Evolutionary conservation across 108 stramenopile genomes (phyloP), one percentile per base, ranked within the genome.

Genomic region (Nitzschia sp.): DNA sequence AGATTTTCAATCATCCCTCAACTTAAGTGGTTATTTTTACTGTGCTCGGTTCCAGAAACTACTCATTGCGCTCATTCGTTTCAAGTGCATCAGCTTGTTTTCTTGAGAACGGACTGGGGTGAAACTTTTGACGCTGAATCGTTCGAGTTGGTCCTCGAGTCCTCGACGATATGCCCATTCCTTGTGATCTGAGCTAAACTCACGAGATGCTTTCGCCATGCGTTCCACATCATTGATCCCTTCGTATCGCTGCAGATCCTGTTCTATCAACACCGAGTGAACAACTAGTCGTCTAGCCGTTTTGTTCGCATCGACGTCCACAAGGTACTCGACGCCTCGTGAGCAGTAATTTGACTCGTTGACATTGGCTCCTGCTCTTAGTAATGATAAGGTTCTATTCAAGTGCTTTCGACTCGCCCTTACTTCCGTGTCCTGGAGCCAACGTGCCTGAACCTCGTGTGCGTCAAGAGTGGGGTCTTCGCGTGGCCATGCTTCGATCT

Each of bases 61-160:
- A n/a, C n/a, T 23, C 4, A 51, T 17, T 5, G 21, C 8, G 21
- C 49, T 51, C n/a, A 4, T 51, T 19, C 49, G 11, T 19, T 51
- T 51, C 49, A 51, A 51, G 5, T n/a, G 4, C 49, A 51, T 51
- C 21, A 51, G 21, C 21, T 19, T 51, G 49, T 51, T 51, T 51
- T 23, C 49, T 19, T 51, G 19, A 5, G 13, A 9, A 21, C 11
- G 49, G 4, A 21, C 21, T 51, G 8, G 21, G 21, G 21, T 8
- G 49, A 21, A 51, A 17, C 21, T 51, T 4, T 51, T 51, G 49
- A 23, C 21, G 38, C 38, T 15, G 38, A n/a, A n/a, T 13, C 38
- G 6, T 42, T 42, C 38, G 6, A 19, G 17, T 19, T 23, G 21
- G 21, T 19, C 49, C 17, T 21, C 11, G 13, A 51, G 21, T 19